A percentile compares a stretch with the other conserved stretches of the same genome.
These are phyloP conservation scores for Amylocarpus encephaloides DNA, from an alignment of 2,329 filamentous ascomycete genomes.

Conservation along the genomic window DNA sequence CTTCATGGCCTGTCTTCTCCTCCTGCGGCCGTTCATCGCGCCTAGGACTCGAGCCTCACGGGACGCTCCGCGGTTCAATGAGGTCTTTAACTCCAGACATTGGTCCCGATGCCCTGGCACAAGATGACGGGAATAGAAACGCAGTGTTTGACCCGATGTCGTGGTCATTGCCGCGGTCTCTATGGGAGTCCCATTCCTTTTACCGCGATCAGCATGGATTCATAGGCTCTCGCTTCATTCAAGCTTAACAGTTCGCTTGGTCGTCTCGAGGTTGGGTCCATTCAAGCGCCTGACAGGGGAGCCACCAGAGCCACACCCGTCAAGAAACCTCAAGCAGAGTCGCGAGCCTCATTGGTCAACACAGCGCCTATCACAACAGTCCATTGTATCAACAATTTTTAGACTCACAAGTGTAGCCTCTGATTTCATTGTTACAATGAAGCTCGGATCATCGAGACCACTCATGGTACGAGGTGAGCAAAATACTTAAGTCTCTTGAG, in stretches of 20 bases:
- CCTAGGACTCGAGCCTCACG: constrained; percentile 12
- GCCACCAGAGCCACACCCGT: neutral
- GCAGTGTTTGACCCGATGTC: constrained; percentile 14
- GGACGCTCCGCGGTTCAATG: constrained; percentile 12
- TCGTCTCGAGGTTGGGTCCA: neutral
- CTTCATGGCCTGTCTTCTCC: neutral
- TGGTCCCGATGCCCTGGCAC: neutral
- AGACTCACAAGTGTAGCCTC: constrained; percentile 20
- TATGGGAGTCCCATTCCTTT: constrained; percentile 16
- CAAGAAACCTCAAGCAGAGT: constrained; percentile 10
- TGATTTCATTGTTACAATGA: constrained; percentile 11
- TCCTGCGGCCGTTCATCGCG: constrained; percentile 19
- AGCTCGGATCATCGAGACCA: constrained; percentile 12
- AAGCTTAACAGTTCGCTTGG: constrained; percentile 15
- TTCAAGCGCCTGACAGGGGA: constrained; percentile 23
- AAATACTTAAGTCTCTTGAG: constrained; percentile 27
- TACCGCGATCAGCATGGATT: constrained; percentile 17
- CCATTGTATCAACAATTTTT: constrained; percentile 30
- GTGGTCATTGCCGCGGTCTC: constrained; percentile 17
- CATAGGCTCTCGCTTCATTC: constrained; percentile 17
- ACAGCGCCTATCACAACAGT: constrained; percentile 28
- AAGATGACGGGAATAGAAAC: constrained; percentile 16
- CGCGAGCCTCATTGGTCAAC: constrained; percentile 25
- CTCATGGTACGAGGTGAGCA: constrained; percentile 11
- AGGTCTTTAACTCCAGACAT: constrained; percentile 3